Evolutionary conservation across 2,329 filamentous ascomycete species (phyloP).

Genomic region (Daldinia eschscholtzii): DNA sequence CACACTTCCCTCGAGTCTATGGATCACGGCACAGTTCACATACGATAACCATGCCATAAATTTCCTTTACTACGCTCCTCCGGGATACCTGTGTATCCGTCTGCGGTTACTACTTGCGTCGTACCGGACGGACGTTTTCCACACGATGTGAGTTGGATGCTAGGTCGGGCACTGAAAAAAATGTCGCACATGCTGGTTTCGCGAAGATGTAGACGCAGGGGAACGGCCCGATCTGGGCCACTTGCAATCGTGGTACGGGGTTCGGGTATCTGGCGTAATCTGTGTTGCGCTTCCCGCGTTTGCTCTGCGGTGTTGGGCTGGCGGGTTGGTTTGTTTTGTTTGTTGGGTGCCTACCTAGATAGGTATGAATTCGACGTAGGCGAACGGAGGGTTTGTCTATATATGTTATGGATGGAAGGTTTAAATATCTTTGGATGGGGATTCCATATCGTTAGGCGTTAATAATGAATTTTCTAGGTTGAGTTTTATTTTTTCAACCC

Average conservation of each 20-base stretch:
- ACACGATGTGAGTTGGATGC: background rate
- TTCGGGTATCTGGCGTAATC: slow-evolving; percentile 29
- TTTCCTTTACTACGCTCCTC: background rate
- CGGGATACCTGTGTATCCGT: background rate
- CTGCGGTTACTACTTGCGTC: background rate
- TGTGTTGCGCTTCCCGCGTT: slow-evolving; percentile 18
- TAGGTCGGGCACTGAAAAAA: too few relatives aligned
- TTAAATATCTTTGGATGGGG: too few relatives aligned
- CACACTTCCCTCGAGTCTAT: slow-evolving; percentile 3
- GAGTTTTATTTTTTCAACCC: too few relatives aligned
- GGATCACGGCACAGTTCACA: background rate
- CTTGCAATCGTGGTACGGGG: slow-evolving; percentile 18
- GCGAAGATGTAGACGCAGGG: slow-evolving; percentile 7
- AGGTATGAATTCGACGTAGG: slow-evolving; percentile 5
- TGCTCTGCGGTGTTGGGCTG: background rate
- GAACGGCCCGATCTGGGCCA: slow-evolving; percentile 17
- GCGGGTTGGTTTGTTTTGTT: background rate
- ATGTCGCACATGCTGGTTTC: too few relatives aligned
- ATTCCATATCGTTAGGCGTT: too few relatives aligned
- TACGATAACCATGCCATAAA: slow-evolving; percentile 13
- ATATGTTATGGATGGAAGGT: too few relatives aligned
- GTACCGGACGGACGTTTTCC: background rate
- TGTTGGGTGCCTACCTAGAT: too few relatives aligned
- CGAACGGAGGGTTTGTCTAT: background rate
- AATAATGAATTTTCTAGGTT: too few relatives aligned